phyloP scores from a whole-genome alignment of 352 stramenopile species.

The Phytophthora tubulina region DNA sequence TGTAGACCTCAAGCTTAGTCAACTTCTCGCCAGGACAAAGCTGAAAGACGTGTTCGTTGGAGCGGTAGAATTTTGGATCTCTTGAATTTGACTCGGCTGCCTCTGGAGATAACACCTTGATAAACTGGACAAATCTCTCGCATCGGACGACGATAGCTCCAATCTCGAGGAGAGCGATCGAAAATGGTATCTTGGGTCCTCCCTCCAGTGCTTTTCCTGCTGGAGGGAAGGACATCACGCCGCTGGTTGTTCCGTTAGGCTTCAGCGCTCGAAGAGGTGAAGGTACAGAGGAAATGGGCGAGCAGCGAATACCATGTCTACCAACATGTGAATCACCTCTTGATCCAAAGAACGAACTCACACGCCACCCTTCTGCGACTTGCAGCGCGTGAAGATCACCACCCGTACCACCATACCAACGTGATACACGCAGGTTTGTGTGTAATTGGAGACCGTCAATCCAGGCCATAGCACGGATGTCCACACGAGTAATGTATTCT shows the following conservation, averaged over 20 bases:
- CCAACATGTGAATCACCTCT: conserved; percentile 59
- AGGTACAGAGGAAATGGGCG: conserved; percentile 19
- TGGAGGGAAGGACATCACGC: conserved; percentile 26
- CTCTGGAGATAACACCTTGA: conserved; percentile 44
- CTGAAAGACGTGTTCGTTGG: conserved; percentile 61
- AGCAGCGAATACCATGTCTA: conserved; percentile 54
- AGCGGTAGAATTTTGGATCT: conserved; percentile 37
- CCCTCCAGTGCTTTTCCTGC: conserved; percentile 45
- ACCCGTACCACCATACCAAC: conserved; percentile 72
- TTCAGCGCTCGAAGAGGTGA: neutral
- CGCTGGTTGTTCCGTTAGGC: neutral
- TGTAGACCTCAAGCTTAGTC: conserved; percentile 51
- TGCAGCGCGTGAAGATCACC: conserved; percentile 57
- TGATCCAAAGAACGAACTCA: conserved; percentile 66
- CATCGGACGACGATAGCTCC: conserved; percentile 52
- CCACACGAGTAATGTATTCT: conserved; percentile 65
- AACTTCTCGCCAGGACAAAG: conserved; percentile 52
- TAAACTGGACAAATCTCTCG: conserved; percentile 44
- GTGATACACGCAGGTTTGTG: conserved; percentile 64
- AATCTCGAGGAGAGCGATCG: conserved; percentile 10
- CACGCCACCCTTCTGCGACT: conserved; percentile 47
- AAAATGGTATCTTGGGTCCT: conserved; percentile 38
- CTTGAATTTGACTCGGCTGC: conserved; percentile 21
- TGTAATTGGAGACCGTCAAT: conserved; percentile 75
- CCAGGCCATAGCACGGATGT: conserved; percentile 67